Conservation (phyloP, 2,329 filamentous ascomycete genomes). For the Botrytis sinoallii region DNA sequence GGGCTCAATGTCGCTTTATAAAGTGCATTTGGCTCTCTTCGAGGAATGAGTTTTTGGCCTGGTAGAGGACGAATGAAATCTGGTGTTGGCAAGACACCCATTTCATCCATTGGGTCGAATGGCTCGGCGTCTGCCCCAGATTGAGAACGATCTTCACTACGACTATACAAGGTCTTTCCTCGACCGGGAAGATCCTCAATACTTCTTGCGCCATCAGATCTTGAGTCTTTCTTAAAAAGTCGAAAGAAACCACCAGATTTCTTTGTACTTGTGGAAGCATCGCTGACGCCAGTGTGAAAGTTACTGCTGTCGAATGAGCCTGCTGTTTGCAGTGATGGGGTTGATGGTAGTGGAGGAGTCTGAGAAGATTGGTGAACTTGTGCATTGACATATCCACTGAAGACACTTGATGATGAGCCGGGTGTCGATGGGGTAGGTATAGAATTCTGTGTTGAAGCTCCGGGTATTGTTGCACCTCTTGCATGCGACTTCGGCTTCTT, state of each 20-base stretch:
- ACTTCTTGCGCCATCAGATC: neutral
- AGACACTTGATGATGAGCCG: neutral
- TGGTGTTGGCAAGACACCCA: constrained; percentile 3
- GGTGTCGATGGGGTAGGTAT: neutral
- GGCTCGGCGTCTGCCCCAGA: neutral
- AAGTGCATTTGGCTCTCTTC: constrained; percentile 6
- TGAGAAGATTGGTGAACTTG: neutral
- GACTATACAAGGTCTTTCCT: neutral
- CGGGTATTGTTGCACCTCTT: constrained; percentile 10
- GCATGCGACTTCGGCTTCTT: constrained; percentile 12
- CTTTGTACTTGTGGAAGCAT: neutral
- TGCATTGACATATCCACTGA: neutral
- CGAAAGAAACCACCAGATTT: constrained; percentile 7
- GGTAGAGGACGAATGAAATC: constrained; percentile 13
- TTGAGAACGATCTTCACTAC: neutral
- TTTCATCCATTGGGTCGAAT: neutral
- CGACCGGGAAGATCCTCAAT: neutral
- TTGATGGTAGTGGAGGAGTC: constrained; percentile 1
- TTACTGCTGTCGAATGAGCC: constrained; percentile 8
- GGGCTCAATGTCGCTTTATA: neutral
- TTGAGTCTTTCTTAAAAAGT: constrained; percentile 1
- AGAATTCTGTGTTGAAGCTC: neutral
- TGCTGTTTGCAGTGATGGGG: neutral
- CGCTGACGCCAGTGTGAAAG: neutral
- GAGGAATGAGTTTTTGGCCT: constrained; percentile 4